Evolutionary conservation across 2,329 filamentous ascomycete genomes (phyloP), one percentile per base, ranked within the genome.

Genomic region (Didymella keratinophila): DNA sequence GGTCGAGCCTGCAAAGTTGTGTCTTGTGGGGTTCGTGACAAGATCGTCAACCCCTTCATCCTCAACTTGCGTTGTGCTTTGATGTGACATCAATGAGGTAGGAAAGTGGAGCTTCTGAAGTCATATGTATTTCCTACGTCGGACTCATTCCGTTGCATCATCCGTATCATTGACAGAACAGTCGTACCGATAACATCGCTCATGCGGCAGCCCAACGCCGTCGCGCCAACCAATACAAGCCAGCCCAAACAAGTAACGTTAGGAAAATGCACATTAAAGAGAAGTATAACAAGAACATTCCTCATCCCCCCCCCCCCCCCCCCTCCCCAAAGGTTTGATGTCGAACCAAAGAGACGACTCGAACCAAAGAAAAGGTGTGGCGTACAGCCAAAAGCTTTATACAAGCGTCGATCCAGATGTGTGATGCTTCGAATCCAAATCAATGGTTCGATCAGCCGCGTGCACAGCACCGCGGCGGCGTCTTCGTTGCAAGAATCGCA

Each of bases 401-500:
- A 56, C 53, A 56, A 45, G 47, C 46, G 25, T 51, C 20, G 49
- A 32, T 21, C 43, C 36, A 44, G 28, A 44, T 43, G 44, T 23
- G 25, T 44, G 28, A 3, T 37, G 9, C 21, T 20, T 20, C 49
- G 47, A 48, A 9, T 51, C 42, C 44, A 54, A 48, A 16, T 43
- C 9, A 41, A 41, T 27, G 36, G 44, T 18, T 41, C 42, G 23
- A 48, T 58, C 44, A 42, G 45, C 34, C 45, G 46, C 28, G 56
- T 50, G 56, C 56, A 14, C 56, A 58, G 56, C 56, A 54, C 56
- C 27, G 34, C 45, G 56, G 28, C 32, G 44, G 18, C 49, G 51
- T n/a, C 49, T 51, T 6, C 54, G 43, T 39, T 44, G 50, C 58
- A 63, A 65, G 54, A 71, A 66, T 21, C 61, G 61, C 61, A 70